These are phyloP conservation scores for Volvariella surrecta DNA, from an alignment of 1,284 basidiomycete species.

Conservation along the genomic window DNA sequence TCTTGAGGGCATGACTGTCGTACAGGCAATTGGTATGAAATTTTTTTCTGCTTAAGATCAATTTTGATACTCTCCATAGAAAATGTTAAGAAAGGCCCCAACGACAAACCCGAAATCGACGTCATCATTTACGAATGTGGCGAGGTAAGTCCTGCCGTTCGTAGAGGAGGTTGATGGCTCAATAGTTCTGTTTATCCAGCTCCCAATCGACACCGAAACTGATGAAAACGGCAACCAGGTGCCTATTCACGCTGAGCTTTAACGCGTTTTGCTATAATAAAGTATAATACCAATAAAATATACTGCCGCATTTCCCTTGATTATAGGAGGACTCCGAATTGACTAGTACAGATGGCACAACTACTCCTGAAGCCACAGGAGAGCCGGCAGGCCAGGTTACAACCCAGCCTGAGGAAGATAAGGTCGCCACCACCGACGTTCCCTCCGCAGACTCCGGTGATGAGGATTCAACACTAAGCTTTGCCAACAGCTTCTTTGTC, in stretches of 20 bases:
- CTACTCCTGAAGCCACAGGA: not conserved
- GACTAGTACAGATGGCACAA: conserved; percentile 4
- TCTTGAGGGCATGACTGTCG: conserved; percentile 83
- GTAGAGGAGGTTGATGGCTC: conserved; percentile 6
- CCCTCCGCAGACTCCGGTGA: too few species aligned
- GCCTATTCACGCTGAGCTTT: conserved; percentile 89
- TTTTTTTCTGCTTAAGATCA: not conserved
- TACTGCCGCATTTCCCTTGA: conserved; percentile 13
- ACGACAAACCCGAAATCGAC: conserved; percentile 66
- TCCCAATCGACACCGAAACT: conserved; percentile 49
- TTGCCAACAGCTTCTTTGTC: conserved; percentile 36
- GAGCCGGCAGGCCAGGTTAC: not conserved
- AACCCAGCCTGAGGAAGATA: not conserved
- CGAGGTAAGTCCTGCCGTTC: conserved; percentile 49
- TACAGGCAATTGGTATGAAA: conserved; percentile 60
- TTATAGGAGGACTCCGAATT: conserved; percentile 12
- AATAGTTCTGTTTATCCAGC: conserved; percentile 27
- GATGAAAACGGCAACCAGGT: conserved; percentile 78
- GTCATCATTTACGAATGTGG: conserved; percentile 76
- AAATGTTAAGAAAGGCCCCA: conserved; percentile 54
- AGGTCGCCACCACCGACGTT: not conserved
- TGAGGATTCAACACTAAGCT: conserved; percentile 17
- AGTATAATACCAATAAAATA: conserved; percentile 46
- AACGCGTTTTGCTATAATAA: conserved; percentile 34
- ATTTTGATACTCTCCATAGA: conserved; percentile 29